A percentile compares a stretch with the other conserved stretches of the same genome.
phyloP scores from a whole-genome alignment of 2,329 filamentous ascomycete species.

The Colletotrichum tamarilloi region DNA sequence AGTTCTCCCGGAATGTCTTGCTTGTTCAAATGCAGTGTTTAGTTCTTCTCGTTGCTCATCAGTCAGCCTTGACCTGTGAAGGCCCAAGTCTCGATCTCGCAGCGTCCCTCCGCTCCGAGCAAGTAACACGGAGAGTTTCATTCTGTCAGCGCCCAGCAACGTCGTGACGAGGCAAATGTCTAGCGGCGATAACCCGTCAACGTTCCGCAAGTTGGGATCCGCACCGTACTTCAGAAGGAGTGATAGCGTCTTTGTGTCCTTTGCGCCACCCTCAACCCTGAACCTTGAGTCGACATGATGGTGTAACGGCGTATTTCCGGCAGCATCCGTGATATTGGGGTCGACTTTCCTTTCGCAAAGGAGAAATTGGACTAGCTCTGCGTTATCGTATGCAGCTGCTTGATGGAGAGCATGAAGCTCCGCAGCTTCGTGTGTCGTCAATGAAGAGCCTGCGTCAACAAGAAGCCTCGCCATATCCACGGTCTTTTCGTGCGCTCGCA shows the following conservation, averaged over 20 bases:
- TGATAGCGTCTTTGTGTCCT: background rate
- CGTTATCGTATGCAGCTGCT: conserved; percentile 14
- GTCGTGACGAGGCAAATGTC: conserved; percentile 20
- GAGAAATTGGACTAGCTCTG: conserved; percentile 3
- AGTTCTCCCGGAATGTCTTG: background rate
- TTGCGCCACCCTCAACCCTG: background rate
- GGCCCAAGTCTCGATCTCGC: conserved; percentile 11
- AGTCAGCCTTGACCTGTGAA: conserved; percentile 4
- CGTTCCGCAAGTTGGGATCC: conserved; percentile 41
- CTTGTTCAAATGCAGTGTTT: background rate
- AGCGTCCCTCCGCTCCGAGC: conserved; percentile 1
- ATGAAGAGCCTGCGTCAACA: conserved; percentile 5
- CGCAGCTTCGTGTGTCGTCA: conserved; percentile 17
- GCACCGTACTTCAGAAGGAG: conserved; percentile 45
- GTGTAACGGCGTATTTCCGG: conserved; percentile 26
- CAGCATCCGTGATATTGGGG: background rate
- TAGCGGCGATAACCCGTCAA: background rate
- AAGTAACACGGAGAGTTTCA: conserved; percentile 3
- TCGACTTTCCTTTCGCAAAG: background rate
- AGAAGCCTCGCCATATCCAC: background rate
- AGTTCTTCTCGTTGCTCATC: conserved; percentile 1
- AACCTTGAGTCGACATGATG: conserved; percentile 26
- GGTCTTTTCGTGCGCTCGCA: background rate
- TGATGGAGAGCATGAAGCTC: conserved; percentile 27
- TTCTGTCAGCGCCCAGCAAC: conserved; percentile 4